Base-by-base conservation (phyloP, 495 filamentous ascomycete species). In the Aspergillus saccharolyticus region DNA sequence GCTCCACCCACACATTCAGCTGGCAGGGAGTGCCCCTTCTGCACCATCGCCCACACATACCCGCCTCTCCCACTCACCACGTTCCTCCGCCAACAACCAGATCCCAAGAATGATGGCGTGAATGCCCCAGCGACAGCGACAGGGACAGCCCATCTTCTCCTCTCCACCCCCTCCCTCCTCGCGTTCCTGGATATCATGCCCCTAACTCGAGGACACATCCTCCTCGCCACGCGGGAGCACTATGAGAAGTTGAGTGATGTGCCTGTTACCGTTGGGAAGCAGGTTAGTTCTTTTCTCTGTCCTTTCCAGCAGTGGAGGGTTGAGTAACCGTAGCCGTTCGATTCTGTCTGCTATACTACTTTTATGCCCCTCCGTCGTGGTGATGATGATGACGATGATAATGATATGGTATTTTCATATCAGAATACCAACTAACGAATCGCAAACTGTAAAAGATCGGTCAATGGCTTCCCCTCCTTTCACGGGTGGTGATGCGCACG, bases 131-230 rank as follows among this genome's bases (percentile, higher is more conserved):
- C 33, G 12, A 39, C 33, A 12, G n/a, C n/a, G n/a, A n/a, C n/a
- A n/a, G 17, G 14, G 14, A 61, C 77, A 14, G 77, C 87, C 5
- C 86, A 89, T 69, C 64, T 95, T 24, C 75, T 96, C 24, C 82
- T 96, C 49, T 88, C 86, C 1, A 90, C 89, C 0, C 79, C 81
- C 0, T 65, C 83, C 60, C 79, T 91, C 21, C 66, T 96, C 28
- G 92, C 90, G 28, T 96, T 97, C 70, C 78, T 96, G 44, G 93
- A 96, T 73, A 93, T 94, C 60, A 83, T 93, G 81, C 92, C 92
- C 12, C 80, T 96, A 28, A 83, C 86, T 0, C 72, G 67, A 0
- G 91, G 91, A 0, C 92, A 97, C 74, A 67, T 95, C 1, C 82
- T 97, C 0, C 75, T 97, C 19, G 85, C 82, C 24, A 85, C 89